Percentiles rank a stretch among this genome's conserved stretches.
Conservation (phyloP, 495 filamentous ascomycete genomes). For the Penicillium turbatum region DNA sequence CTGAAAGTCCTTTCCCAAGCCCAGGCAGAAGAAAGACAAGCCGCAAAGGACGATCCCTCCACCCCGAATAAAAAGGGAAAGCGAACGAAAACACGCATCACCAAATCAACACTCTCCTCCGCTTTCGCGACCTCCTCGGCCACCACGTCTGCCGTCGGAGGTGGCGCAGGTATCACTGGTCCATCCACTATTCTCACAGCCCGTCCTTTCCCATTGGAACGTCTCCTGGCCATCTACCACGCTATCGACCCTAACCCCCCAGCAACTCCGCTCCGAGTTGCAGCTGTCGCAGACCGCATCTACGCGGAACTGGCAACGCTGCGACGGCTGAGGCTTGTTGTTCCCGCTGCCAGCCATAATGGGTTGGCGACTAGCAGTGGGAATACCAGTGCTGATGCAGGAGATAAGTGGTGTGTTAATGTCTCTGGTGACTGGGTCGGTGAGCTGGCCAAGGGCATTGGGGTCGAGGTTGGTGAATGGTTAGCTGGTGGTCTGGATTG, state of each 20-base stretch:
- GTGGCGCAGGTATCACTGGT: constrained; percentile 47
- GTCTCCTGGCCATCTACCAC: constrained; percentile 82
- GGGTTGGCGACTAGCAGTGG: constrained; percentile 32
- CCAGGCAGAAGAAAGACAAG: constrained; percentile 35
- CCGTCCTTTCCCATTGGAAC: constrained; percentile 80
- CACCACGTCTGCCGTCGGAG: constrained; percentile 35
- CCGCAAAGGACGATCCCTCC: constrained; percentile 26
- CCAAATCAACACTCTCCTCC: constrained; percentile 45
- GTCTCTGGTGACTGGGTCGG: constrained; percentile 47
- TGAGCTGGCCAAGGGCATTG: constrained; percentile 44
- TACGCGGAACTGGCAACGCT: constrained; percentile 76
- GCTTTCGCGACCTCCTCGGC: constrained; percentile 40
- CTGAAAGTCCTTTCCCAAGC: constrained; percentile 44
- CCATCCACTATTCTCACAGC: constrained; percentile 68
- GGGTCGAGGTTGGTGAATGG: constrained; percentile 48
- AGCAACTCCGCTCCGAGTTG: constrained; percentile 44
- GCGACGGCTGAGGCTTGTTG: constrained; percentile 69
- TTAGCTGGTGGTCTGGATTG: constrained; percentile 45
- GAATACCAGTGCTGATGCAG: constrained; percentile 38
- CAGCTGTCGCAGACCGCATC: constrained; percentile 55
- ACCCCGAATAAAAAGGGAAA: constrained; percentile 37
- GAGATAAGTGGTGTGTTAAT: constrained; percentile 48
- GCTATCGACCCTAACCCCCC: constrained; percentile 67
- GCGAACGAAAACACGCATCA: constrained; percentile 41
- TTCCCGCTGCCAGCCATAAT: constrained; percentile 50